Evolutionary conservation across 75 land plant species (phyloP).

Genomic region (Pinus taeda): DNA sequence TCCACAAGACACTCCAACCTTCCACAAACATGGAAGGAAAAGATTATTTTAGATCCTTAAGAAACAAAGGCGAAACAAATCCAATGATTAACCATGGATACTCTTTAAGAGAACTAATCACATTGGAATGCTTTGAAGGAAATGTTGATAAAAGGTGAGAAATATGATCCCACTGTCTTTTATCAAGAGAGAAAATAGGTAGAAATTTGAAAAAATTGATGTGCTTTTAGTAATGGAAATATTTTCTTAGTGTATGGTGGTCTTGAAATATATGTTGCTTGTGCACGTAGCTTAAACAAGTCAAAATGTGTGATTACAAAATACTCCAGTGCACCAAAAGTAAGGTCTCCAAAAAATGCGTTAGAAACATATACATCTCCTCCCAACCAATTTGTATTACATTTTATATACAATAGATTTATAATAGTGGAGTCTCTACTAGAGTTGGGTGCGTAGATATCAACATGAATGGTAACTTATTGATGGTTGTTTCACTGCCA

Average conservation of each 20-base stretch:
- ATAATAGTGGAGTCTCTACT: too few species aligned
- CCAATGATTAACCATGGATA: slow-evolving; percentile 87
- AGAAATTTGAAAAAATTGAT: slow-evolving; percentile 30
- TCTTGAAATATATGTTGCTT: slow-evolving; percentile 41
- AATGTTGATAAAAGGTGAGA: slow-evolving; percentile 40
- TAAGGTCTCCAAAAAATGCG: slow-evolving; percentile 63
- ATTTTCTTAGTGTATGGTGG: background rate
- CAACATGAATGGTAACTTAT: too few species aligned
- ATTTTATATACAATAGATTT: too few species aligned
- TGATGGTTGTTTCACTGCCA: too few species aligned
- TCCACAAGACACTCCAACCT: slow-evolving; percentile 31
- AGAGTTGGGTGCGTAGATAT: too few species aligned
- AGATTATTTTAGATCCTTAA: slow-evolving; percentile 36
- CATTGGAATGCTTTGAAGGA: slow-evolving; percentile 28
- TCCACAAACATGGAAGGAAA: slow-evolving; percentile 15
- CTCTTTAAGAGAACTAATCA: slow-evolving; percentile 31
- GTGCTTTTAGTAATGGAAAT: background rate
- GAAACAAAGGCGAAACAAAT: slow-evolving; percentile 61
- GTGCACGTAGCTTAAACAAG: slow-evolving; percentile 61
- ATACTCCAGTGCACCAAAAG: slow-evolving; percentile 60
- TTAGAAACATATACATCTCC: slow-evolving; percentile 61
- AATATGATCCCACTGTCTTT: slow-evolving; percentile 40
- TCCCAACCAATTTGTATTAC: slow-evolving; percentile 42
- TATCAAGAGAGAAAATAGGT: slow-evolving; percentile 33
- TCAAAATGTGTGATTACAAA: slow-evolving; percentile 72